phyloP scores from a whole-genome alignment of 306 rosid species.

The Amphicarpaea edgeworthii region DNA sequence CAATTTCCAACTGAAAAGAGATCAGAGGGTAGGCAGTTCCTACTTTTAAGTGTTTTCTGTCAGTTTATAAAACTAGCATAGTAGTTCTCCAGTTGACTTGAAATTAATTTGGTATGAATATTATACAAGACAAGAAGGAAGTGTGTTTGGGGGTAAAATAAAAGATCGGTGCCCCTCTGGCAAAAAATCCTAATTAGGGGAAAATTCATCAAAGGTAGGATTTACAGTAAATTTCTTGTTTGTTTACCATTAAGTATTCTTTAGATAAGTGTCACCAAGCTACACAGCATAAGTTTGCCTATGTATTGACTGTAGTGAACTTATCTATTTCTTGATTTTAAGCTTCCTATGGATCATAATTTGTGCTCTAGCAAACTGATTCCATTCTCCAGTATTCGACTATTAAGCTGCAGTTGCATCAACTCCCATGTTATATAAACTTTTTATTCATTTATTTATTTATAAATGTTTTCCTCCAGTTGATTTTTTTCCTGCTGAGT shows the following conservation, averaged over 20 bases:
- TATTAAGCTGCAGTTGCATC: constrained; percentile 33
- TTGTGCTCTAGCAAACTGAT: not conserved
- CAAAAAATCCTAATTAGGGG: not conserved
- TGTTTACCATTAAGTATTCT: not conserved
- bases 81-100: constrained; percentile 36
- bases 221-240: constrained; percentile 17
- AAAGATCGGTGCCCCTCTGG: not conserved
- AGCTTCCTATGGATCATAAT: constrained; percentile 13
- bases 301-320: not conserved
- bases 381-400: constrained; percentile 13
- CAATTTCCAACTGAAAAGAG: constrained; percentile 73
- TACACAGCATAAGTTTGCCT: constrained; percentile 19
- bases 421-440: constrained; percentile 5
- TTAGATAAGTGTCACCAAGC: constrained; percentile 8
- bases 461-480: constrained; percentile 29
- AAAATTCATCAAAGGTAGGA: not conserved
- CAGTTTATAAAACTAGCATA: constrained; percentile 7
- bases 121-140: not conserved
- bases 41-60: constrained; percentile 32
- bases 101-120: constrained; percentile 30
- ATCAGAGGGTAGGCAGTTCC: constrained; percentile 76
- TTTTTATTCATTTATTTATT: constrained; percentile 31
- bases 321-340: not conserved
- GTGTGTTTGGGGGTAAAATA: constrained; percentile 16
- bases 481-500: constrained; percentile 24